Percentiles rank a stretch among this genome's conserved stretches.
Evolutionary conservation across 2,329 filamentous ascomycete genomes (phyloP).

Genomic region (Kalmusia sp.): DNA sequence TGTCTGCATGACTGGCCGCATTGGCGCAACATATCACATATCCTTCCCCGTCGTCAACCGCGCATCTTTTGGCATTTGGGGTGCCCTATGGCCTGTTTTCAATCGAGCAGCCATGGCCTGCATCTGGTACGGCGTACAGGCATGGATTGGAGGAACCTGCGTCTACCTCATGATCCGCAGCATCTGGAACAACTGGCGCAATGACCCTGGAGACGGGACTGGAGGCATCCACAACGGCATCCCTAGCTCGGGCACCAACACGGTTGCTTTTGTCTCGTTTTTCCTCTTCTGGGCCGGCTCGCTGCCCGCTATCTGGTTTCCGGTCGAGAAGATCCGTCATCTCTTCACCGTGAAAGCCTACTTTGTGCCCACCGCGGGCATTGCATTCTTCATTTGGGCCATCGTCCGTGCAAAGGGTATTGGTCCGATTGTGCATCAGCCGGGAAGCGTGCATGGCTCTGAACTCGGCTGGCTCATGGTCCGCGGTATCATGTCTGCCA

Average conservation of each 20-base stretch:
- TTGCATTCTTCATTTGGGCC: constrained; percentile 88
- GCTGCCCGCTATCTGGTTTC: constrained; percentile 86
- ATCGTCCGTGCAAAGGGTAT: constrained; percentile 81
- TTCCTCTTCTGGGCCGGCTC: constrained; percentile 86
- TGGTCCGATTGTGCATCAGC: constrained; percentile 80
- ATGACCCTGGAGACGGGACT: constrained; percentile 33
- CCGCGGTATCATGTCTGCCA: constrained; percentile 84
- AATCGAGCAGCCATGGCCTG: constrained; percentile 89
- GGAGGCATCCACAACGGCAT: constrained; percentile 72
- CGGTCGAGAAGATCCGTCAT: constrained; percentile 86
- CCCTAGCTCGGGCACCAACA: constrained; percentile 72
- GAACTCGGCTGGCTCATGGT: constrained; percentile 82
- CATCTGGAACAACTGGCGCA: constrained; percentile 76
- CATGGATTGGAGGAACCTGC: constrained; percentile 82
- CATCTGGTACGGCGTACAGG: constrained; percentile 86
- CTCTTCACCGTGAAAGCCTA: constrained; percentile 90
- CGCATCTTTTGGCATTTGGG: constrained; percentile 87
- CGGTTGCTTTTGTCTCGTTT: constrained; percentile 79
- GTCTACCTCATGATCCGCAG: constrained; percentile 87
- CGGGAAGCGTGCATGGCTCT: constrained; percentile 68
- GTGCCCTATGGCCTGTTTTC: constrained; percentile 85
- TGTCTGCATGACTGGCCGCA: constrained; percentile 74
- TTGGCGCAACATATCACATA: constrained; percentile 87
- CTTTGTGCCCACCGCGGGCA: constrained; percentile 81
- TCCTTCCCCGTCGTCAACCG: constrained; percentile 83